Conservation (phyloP, 192 early-diverging fungal species). For the Chytriomyces sp. region DNA sequence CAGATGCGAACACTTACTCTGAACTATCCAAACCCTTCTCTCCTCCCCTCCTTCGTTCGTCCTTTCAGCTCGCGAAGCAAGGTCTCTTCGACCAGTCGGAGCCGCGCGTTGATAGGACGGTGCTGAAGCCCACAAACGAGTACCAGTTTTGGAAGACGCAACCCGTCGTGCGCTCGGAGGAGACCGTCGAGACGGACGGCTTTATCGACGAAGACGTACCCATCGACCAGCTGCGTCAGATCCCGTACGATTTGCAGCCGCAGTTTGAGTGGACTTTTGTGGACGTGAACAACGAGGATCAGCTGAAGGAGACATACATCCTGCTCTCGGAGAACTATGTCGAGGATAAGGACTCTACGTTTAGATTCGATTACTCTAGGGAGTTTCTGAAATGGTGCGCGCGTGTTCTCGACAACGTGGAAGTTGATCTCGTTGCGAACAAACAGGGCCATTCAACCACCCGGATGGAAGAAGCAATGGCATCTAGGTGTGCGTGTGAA, state of each 20-base stretch:
- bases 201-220: slow-evolving; percentile 78
- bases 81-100: slow-evolving; percentile 6
- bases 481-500: slow-evolving; percentile 89
- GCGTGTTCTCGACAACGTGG: neutral
- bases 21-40: neutral
- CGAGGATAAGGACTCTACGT: slow-evolving; percentile 93
- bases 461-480: slow-evolving; percentile 87
- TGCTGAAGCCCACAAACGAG: slow-evolving; percentile 43
- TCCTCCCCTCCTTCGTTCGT: neutral
- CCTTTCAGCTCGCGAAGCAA: neutral
- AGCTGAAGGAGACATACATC: slow-evolving; percentile 83
- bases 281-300: slow-evolving; percentile 69
- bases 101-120: slow-evolving; percentile 17
- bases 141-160: slow-evolving; percentile 99
- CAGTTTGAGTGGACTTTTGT: slow-evolving; percentile 88
- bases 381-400: slow-evolving; percentile 88
- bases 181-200: slow-evolving; percentile 60
- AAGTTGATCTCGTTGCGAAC: neutral
- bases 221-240: slow-evolving; percentile 74
- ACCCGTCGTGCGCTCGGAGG: slow-evolving; percentile 78
- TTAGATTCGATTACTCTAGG: slow-evolving; percentile 94
- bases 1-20: neutral
- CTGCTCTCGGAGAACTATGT: slow-evolving; percentile 94
- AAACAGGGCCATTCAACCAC: slow-evolving; percentile 87
- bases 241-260: slow-evolving; percentile 83